These are phyloP conservation scores for Whalleya microplaca DNA, from an alignment of 2,329 filamentous ascomycete species.

Conservation along the genomic window DNA sequence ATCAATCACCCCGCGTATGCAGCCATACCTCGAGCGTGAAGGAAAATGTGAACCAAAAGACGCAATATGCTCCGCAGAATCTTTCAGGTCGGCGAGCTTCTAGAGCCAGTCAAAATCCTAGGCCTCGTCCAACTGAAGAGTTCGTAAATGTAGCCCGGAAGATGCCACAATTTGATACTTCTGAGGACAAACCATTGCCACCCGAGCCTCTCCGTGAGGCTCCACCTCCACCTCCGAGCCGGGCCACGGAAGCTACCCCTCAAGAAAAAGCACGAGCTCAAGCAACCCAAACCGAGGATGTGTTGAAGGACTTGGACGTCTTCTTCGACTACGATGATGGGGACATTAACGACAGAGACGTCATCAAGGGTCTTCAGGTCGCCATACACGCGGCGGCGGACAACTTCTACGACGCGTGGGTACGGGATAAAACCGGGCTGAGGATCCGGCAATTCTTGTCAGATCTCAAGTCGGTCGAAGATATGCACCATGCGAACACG, in stretches of 20 bases:
- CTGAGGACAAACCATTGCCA: conserved; percentile 15
- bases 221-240: conserved; percentile 3
- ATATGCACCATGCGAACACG: conserved; percentile 40
- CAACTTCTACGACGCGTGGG: conserved; percentile 55
- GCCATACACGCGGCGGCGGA: conserved; percentile 61
- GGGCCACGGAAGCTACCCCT: background rate
- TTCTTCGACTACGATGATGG: conserved; percentile 42
- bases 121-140: conserved; percentile 16
- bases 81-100: background rate
- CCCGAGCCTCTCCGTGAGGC: conserved; percentile 16
- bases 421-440: conserved; percentile 55
- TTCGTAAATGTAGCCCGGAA: conserved; percentile 24
- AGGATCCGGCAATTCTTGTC: conserved; percentile 58
- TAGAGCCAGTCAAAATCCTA: conserved; percentile 8
- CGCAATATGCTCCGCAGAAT: conserved; percentile 3
- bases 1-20: conserved; percentile 3
- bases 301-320: conserved; percentile 32
- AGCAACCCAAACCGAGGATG: conserved; percentile 19
- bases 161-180: conserved; percentile 18
- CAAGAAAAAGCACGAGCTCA: conserved; percentile 25
- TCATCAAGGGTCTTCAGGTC: conserved; percentile 58
- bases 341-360: conserved; percentile 52
- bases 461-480: conserved; percentile 56
- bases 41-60: conserved; percentile 20
- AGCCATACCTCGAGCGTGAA: conserved; percentile 5